Evolutionary conservation across 2,329 filamentous ascomycete species (phyloP), one percentile per base, ranked within the genome.

Genomic region (Penicillium digitatum): DNA sequence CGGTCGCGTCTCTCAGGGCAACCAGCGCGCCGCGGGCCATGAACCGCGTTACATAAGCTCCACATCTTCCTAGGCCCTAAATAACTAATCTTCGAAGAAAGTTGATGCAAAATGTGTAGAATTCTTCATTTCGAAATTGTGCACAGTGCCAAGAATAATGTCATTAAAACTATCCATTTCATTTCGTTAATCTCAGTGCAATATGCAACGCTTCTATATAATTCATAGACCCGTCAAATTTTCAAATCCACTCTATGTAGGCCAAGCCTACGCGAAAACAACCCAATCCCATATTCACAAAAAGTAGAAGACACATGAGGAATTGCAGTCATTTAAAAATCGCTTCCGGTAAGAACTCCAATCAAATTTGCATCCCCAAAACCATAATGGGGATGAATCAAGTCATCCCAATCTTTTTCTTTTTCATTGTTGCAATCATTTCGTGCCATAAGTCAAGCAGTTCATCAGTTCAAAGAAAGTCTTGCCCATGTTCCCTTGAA

Each of bases 1-100:
- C 49, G 34, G 51, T 47, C 49, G 60, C 58, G 63, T 65, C 56
- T 57, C 62, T 64, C 60, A 56, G 63, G 63, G 63, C 62, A 65
- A 65, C 52, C 31, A 50, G 32, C 44, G 35, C 35, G 43, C 61
- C 24, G 24, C 24, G 24, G 24, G 6, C 24, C 50, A 60, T 43
- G 48, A 35, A 50, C 47, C 48, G 20, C 40, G 29, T 58, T 60
- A 62, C 44, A 50, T 60, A 56, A 61, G 34, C 52, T 35, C 16
- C n/a, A 38, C 16, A 20, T 46, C 24, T 34, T 9, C 16, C 26
- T n/a, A 3, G 16, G 8, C 22, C 24, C 24, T 27, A 29, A 5
- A 2, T n/a, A 18, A 18, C 16, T 1, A 20, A 27, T 2, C 5
- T 27, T 27, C 6, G 2, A 27, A 27, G 26, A 8, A 27, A 14